Evolutionary conservation across 2,329 filamentous ascomycete species (phyloP), one percentile per base, ranked within the genome.

Genomic region (Fusarium sp.): DNA sequence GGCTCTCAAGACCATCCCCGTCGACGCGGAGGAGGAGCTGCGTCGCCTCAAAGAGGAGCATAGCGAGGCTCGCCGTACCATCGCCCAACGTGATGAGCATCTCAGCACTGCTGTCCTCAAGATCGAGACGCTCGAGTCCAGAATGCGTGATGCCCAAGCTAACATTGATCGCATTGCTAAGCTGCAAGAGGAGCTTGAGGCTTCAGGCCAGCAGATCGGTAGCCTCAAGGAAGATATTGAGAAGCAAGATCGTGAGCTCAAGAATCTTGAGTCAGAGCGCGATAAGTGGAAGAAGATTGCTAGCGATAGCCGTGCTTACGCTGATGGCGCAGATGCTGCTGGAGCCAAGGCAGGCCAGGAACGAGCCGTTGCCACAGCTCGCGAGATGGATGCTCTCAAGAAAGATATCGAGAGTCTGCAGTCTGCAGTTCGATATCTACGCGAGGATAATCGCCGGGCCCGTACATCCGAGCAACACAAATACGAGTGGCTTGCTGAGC

Each of bases 51-150:
- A 92, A 77, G 93, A 95, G 60, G 92, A 96, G 75, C 89, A 96
- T 74, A 90, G 92, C 74, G 94, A 96, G 78, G 91, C 93, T 26
- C 92, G 93, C 7, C 91, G 92, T 62, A 87, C 89, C 7, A 88
- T 94, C 65, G 90, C 92, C 3, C 88, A 92, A 72, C 91, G 92
- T 71, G 94, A 98, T 74, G 93, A 95, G 80, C 91, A 92, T 41
- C 90, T 97, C 59, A 95, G 97, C 81, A 96, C 97, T 66, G 89
- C 94, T 31, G 90, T 92, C n/a, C 92, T 98, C 75, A 95, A 96
- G 82, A 97, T 98, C 75, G 96, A 98, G 82, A 94, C 96, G 45
- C 90, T 98, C 42, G 94, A 97, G 81, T 93, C 94, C 13, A 89
- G 94, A 65, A 95, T 96, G 91, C 91, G 92, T 66, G 95, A 97